Base-by-base conservation (phyloP, 2,329 filamentous ascomycete species). In the Metarhizium rileyi region DNA sequence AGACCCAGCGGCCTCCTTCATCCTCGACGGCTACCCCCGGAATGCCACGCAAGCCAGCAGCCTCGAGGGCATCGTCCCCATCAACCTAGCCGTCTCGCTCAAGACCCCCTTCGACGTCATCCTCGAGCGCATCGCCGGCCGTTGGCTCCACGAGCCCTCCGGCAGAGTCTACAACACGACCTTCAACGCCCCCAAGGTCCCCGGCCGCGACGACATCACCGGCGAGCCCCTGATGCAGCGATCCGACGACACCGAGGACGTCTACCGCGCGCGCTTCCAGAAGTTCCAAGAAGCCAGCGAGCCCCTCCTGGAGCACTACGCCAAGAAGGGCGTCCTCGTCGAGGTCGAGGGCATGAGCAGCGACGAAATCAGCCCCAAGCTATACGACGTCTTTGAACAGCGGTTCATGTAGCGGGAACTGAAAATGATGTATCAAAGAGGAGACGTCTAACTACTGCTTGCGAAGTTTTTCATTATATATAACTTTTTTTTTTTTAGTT, bases 11-110 rank as follows among this genome's bases (percentile, higher is more conserved):
- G 89, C 90, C 8, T 95, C 90, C 1, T 97, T 96, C 66, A 86
- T 98, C 55, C 84, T 98, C 48, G 93, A 98, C 65, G 93, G 93
- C 16, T 98, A 97, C 68, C 93, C 93, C 2, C 86, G 93, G 56
- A 98, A 88, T 6, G 86, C 87, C 1, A 64, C 73, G 3, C 93
- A 98, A 69, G 93, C 90, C 26, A 66, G 71, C 40, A 83, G 83
- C 50, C 78, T 97, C 44, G 90, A 95, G 63, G 71, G 73, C 43
- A 76, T 96, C 30, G 80, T 97, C 28, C 90, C 91, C n/a, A 90
- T 98, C 65, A 98, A 98, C 68, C 79, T 96, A 53, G 93, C 90
- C 45, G 84, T 96, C 52, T 89, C 87, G 49, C 76, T 97, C 58
- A 78, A 85, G 62, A 97, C 91, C 0, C 93, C 93, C 0, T 80